Evolutionary conservation across 2,329 filamentous ascomycete genomes (phyloP), one percentile per base, ranked within the genome.

Genomic region (Fusarium robinianum): DNA sequence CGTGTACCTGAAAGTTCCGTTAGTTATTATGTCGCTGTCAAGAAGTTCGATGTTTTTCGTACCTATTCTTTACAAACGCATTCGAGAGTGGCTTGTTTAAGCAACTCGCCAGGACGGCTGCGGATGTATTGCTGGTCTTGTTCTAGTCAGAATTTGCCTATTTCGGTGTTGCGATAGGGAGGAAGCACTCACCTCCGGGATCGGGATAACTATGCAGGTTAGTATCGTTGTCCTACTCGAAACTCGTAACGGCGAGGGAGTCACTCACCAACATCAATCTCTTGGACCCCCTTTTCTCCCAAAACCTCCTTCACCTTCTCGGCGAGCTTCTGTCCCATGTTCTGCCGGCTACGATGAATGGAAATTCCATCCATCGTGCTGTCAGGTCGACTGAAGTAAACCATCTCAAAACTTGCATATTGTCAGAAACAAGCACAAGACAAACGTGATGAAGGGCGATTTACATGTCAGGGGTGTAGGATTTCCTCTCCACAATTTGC

Each of bases 21-120:
- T 15, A 36, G 9, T 6, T 12, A 4, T 8, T 9, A 17, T 5
- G 10, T 3, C 11, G 14, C 18, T 1, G 3, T 10, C 11, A 25
- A 36, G 18, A n/a, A n/a, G n/a, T n/a, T n/a, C n/a, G n/a, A n/a
- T n/a, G n/a, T n/a, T n/a, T n/a, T n/a, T n/a, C 86, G 66, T 95
- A 95, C 38, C 88, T 80, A 68, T 95, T 95, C 77, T 94, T 95
- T 53, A 95, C 85, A 60, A 95, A 92, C 3, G 84, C 90, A 63
- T 88, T 87, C 46, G 80, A 85, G 62, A 87, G 90, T 2, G 87
- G 87, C 65, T 89, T 90, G 56, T 83, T 79, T 12, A 96, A 77
- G 26, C 81, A 77, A 60, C 84, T 80, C n/a, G 90, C 85, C 17
- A 95, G 79, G 33, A 80, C 82, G 7, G 87, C 81, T 3, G 90